Percentiles rank a stretch among this genome's conserved stretches.
These are phyloP conservation scores for Elsinoe arachidis DNA, from an alignment of 2,329 filamentous ascomycete species.

Conservation along the genomic window DNA sequence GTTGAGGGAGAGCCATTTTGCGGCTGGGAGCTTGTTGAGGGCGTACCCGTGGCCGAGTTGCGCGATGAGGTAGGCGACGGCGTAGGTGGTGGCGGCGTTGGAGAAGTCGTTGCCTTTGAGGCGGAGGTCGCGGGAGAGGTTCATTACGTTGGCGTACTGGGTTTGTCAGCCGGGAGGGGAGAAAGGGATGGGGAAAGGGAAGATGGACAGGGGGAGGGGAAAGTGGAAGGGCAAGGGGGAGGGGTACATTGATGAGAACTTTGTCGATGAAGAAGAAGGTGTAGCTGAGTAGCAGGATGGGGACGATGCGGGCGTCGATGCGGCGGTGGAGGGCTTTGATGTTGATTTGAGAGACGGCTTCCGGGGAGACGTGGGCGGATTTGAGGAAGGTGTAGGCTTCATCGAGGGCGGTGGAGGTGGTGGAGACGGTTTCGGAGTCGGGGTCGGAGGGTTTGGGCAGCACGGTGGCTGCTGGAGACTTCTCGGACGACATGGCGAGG, in stretches of 20 bases:
- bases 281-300: slow-evolving; percentile 52
- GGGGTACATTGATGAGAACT: slow-evolving; percentile 28
- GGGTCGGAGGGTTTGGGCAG: not conserved
- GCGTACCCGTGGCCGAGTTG: slow-evolving; percentile 55
- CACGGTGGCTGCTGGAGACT: not conserved
- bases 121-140: slow-evolving; percentile 45
- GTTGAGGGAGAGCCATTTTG: slow-evolving; percentile 38
- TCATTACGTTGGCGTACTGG: slow-evolving; percentile 61
- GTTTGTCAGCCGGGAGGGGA: slow-evolving; percentile 54
- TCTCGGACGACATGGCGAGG: not conserved
- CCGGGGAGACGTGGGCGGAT: not conserved
- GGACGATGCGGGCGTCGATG: slow-evolving; percentile 52
- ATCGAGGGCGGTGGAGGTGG: not conserved
- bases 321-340: slow-evolving; percentile 44
- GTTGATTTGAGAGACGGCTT: slow-evolving; percentile 3
- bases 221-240: slow-evolving; percentile 20
- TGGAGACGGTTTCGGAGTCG: not conserved
- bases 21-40: slow-evolving; percentile 42
- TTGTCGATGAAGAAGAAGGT: slow-evolving; percentile 49
- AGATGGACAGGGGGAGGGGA: no score
- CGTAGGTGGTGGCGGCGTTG: slow-evolving; percentile 29
- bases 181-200: slow-evolving; percentile 21
- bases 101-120: slow-evolving; percentile 44
- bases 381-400: slow-evolving; percentile 5
- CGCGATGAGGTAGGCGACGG: slow-evolving; percentile 42